A percentile compares a stretch with the other conserved stretches of the same genome.
Conservation (phyloP, 2,329 filamentous ascomycete species). For the Colletotrichum viniferum region DNA sequence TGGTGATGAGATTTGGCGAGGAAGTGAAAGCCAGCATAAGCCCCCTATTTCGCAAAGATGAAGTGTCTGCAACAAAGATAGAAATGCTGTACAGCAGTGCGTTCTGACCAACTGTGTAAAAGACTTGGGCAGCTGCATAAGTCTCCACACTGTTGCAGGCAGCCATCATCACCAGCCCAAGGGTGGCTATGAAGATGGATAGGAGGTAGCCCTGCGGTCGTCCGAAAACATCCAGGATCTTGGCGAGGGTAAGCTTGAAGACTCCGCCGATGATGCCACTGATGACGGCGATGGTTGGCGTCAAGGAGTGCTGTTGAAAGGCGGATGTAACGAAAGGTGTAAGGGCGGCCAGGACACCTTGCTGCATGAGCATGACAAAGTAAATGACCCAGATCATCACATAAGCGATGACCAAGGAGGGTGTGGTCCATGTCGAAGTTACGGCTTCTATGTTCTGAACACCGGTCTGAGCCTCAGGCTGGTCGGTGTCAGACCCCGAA, state of each 20-base stretch:
- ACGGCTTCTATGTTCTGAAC: neutral
- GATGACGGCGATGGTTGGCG: neutral
- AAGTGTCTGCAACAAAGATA: neutral
- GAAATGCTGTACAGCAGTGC: neutral
- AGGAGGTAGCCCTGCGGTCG: constrained; percentile 37
- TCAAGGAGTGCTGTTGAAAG: neutral
- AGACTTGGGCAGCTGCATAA: constrained; percentile 27
- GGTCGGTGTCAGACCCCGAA: neutral
- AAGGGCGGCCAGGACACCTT: neutral
- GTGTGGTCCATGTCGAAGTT: neutral
- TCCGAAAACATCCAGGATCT: constrained; percentile 40
- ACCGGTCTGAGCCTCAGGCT: neutral
- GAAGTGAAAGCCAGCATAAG: neutral
- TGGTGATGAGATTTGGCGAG: neutral
- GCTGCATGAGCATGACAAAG: neutral
- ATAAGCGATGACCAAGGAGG: neutral
- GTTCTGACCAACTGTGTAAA: neutral
- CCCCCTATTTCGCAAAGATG: neutral
- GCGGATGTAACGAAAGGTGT: neutral
- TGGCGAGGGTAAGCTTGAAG: constrained; percentile 27
- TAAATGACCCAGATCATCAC: neutral
- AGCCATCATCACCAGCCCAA: constrained; percentile 59
- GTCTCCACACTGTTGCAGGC: constrained; percentile 50
- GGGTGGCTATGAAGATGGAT: constrained; percentile 36
- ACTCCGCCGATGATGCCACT: neutral